These are phyloP conservation scores for Dimargaris cristalligena DNA, from an alignment of 192 early-diverging fungal species.

Conservation along the genomic window DNA sequence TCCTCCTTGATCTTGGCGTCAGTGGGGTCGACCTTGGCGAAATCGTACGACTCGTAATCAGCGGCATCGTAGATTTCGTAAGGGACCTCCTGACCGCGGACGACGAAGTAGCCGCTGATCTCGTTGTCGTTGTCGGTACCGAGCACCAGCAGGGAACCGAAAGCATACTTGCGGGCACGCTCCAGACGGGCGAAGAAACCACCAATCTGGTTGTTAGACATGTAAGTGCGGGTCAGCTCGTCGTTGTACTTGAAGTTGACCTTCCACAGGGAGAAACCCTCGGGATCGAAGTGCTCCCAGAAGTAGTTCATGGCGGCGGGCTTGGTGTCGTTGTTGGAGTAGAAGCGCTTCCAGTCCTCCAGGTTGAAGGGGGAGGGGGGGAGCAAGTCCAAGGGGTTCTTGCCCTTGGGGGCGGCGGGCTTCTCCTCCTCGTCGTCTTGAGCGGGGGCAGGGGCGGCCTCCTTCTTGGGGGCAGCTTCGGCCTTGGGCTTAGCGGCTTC, in stretches of 20 bases:
- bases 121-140: slow-evolving; percentile 73
- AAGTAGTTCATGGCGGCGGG: slow-evolving; percentile 81
- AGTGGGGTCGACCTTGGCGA: slow-evolving; percentile 52
- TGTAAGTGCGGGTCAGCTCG: slow-evolving; percentile 75
- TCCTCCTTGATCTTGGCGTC: slow-evolving; percentile 41
- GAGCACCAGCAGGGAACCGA: slow-evolving; percentile 66
- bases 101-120: slow-evolving; percentile 89
- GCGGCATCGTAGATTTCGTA: slow-evolving; percentile 61
- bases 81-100: slow-evolving; percentile 73
- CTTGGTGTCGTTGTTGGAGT: slow-evolving; percentile 89
- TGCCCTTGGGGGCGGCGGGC: slow-evolving; percentile 70
- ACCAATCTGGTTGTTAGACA: slow-evolving; percentile 87
- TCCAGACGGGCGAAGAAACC: slow-evolving; percentile 89
- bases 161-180: slow-evolving; percentile 84
- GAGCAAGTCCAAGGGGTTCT: slow-evolving; percentile 77
- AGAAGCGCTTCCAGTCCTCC: slow-evolving; percentile 93
- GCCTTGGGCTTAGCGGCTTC: slow-evolving; percentile 34
- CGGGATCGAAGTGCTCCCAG: slow-evolving; percentile 77
- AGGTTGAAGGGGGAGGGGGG: slow-evolving; percentile 67
- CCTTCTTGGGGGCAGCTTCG: slow-evolving; percentile 34
- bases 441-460: slow-evolving; percentile 28
- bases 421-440: slow-evolving; percentile 41
- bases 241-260: slow-evolving; percentile 92
- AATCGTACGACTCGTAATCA: slow-evolving; percentile 79
- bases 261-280: slow-evolving; percentile 84